Evolutionary conservation across 257 asterid species (phyloP).

Genomic region (Fraxinus americana): DNA sequence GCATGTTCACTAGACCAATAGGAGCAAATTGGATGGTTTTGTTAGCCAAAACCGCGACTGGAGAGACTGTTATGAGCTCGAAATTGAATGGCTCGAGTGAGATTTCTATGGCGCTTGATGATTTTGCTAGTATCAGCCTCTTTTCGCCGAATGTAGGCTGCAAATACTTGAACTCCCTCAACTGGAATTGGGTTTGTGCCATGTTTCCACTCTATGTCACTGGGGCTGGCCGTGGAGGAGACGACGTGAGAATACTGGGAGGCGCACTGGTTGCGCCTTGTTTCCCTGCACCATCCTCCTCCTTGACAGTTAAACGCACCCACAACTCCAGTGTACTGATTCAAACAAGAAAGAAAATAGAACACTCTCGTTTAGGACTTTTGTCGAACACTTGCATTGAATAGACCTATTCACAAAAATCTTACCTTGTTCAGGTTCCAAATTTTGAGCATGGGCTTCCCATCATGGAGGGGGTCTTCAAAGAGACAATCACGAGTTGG

Average conservation of each 20-base stretch:
- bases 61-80: constrained; percentile 67
- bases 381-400: neutral
- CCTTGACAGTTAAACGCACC: constrained; percentile 97
- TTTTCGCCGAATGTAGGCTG: constrained; percentile 50
- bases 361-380: neutral
- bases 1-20: constrained; percentile 68
- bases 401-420: neutral
- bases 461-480: constrained; percentile 82
- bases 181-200: constrained; percentile 48
- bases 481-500: constrained; percentile 87
- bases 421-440: constrained; percentile 89
- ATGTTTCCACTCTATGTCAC: constrained; percentile 69
- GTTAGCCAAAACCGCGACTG: constrained; percentile 30
- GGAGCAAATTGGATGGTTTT: constrained; percentile 54
- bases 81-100: constrained; percentile 64
- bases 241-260: constrained; percentile 61
- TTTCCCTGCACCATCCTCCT: constrained; percentile 87
- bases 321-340: constrained; percentile 80
- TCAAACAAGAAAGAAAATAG: neutral
- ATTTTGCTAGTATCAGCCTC: constrained; percentile 48
- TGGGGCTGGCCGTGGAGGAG: constrained; percentile 56
- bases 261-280: constrained; percentile 72
- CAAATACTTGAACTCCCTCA: constrained; percentile 47
- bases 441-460: constrained; percentile 84
- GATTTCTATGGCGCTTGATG: constrained; percentile 40